phyloP scores from a whole-genome alignment of 148 eudicot genomes.

The Arbutus unedo region DNA sequence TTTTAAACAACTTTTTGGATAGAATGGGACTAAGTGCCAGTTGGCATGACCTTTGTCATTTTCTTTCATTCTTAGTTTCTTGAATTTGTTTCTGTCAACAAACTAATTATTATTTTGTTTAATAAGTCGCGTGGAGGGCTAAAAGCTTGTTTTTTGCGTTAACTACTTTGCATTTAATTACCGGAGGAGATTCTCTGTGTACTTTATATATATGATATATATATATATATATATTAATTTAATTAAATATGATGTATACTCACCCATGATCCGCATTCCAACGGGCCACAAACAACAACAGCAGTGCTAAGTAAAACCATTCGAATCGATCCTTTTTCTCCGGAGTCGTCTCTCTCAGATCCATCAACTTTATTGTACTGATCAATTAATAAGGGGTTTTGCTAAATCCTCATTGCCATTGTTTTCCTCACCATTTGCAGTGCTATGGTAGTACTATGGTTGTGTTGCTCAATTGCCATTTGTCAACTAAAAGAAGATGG shows the following conservation, averaged over 20 bases:
- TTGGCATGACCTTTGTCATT: too few species aligned
- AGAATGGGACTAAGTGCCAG: too few species aligned
- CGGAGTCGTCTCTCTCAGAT: constrained; percentile 16
- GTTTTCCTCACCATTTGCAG: constrained; percentile 29
- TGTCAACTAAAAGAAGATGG: not conserved
- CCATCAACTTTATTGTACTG: constrained; percentile 15
- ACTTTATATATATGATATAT: too few species aligned
- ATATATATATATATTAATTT: too few species aligned
- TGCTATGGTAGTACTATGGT: constrained; percentile 25
- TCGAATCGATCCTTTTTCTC: constrained; percentile 33
- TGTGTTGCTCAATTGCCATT: constrained; percentile 53
- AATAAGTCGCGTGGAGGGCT: too few species aligned
- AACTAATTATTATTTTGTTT: too few species aligned
- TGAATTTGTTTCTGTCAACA: too few species aligned
- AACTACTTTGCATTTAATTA: too few species aligned
- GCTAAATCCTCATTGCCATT: constrained; percentile 41
- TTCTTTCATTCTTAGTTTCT: too few species aligned
- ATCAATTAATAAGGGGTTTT: constrained; percentile 36
- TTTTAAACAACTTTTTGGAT: too few species aligned
- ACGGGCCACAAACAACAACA: constrained; percentile 80
- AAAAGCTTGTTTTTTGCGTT: too few species aligned
- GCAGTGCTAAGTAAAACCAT: constrained; percentile 64
- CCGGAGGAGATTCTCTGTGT: too few species aligned
- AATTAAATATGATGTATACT: constrained; percentile 27
- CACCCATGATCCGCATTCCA: constrained; percentile 79